Evolutionary conservation across 164 flowering plant genomes (phyloP).

Genomic region (Euptelea pleiosperma): DNA sequence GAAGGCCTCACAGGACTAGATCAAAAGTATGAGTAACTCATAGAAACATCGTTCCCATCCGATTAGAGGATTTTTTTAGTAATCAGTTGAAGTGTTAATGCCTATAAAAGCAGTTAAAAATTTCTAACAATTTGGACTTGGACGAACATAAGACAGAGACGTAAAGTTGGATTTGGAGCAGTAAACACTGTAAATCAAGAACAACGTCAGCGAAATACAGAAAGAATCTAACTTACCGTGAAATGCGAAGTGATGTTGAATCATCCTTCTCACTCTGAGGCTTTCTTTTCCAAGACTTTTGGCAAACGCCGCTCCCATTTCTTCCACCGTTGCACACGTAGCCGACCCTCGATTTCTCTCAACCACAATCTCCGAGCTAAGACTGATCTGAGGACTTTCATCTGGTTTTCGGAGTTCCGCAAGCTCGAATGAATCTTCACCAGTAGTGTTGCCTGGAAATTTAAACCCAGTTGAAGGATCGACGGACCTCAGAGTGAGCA

Average conservation of each 20-base stretch:
- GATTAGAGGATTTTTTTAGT: too few relatives aligned
- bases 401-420: not conserved
- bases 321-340: slow-evolving; percentile 83
- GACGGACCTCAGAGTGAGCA: slow-evolving; percentile 34
- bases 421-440: not conserved
- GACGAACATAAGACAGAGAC: too few relatives aligned
- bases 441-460: not conserved
- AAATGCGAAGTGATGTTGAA: slow-evolving; percentile 52
- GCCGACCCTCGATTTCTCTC: not conserved
- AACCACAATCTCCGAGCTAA: slow-evolving; percentile 4
- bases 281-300: slow-evolving; percentile 42
- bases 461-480: slow-evolving; percentile 21
- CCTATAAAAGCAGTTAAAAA: too few relatives aligned
- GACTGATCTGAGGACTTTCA: not conserved
- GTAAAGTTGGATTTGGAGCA: too few relatives aligned
- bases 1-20: too few relatives aligned
- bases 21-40: too few relatives aligned
- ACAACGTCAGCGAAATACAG: not conserved
- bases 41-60: too few relatives aligned
- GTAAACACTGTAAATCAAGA: not conserved
- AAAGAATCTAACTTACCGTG: slow-evolving; percentile 43
- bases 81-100: too few relatives aligned
- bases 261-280: slow-evolving; percentile 55
- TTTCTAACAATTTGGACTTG: too few relatives aligned
- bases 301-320: slow-evolving; percentile 66